Base-by-base conservation (phyloP, 2,329 filamentous ascomycete genomes). In the Microdochium trichocladiopsis region DNA sequence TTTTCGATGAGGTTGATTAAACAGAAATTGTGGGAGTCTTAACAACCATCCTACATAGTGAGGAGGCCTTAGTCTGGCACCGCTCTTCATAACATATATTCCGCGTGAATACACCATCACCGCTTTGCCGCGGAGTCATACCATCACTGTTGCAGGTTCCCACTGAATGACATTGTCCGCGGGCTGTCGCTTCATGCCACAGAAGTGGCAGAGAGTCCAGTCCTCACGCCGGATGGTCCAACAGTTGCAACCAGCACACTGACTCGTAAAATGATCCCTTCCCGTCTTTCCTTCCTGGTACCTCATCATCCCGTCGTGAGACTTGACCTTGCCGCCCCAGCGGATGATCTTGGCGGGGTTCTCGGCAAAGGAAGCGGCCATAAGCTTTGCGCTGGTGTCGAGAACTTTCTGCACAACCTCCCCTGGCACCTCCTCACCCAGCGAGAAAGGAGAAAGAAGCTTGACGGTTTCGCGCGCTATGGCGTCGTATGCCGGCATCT, bases 281-380 rank as follows among this genome's bases (percentile, higher is more conserved):
- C 21, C 41, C 9, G 18, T 8, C 41, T 22, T 45, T 9, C 6
- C 12, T 4, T 22, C 18, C 9, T 22, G 16, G 18, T 18, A 23
- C 21, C 18, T 45, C 41, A 45, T 45, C 16, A 8, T 18, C 4
- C 22, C 21, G 21, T 45, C 18, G 41, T 23, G n/a, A 16, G n/a
- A 4, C 6, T 22, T 18, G 41, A 45, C 22, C 41, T 45, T 45
- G 18, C 41, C 41, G 9, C 4, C 12, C 41, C 41, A 45, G 16
- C 41, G 41, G n/a, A 45, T 45, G 4, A 45, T 12, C 41, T 45
- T 45, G 12, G 41, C 41, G 14, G 41, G 41, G 41, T 45, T 45
- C 16, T 45, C 41, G 5, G 41, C 41, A 18, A 22, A n/a, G 36
- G 43, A 12, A 54, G 31, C 16, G 25, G 31, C 48, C 57, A 53